These are phyloP conservation scores for Mollisia scopiformis DNA, from an alignment of 2,329 filamentous ascomycete genomes.

Conservation along the genomic window DNA sequence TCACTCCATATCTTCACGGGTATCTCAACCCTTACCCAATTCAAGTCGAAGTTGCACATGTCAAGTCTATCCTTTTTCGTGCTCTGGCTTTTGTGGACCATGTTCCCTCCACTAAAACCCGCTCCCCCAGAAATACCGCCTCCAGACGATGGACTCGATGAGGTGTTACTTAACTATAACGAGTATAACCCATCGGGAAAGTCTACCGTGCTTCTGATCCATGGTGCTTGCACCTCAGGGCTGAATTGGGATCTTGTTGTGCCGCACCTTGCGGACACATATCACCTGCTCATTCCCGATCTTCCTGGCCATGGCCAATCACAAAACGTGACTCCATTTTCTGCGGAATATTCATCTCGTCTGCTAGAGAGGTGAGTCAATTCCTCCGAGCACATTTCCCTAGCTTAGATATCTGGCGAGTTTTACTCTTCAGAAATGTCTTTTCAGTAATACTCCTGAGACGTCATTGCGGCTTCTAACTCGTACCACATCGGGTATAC, in stretches of 20 bases:
- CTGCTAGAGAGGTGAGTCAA: neutral
- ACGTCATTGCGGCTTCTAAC: no score
- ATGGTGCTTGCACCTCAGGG: slow-evolving; percentile 4
- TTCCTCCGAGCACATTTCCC: no score
- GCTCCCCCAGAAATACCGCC: no score
- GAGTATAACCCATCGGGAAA: neutral
- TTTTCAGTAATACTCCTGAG: no score
- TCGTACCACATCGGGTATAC: no score
- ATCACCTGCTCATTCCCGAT: slow-evolving; percentile 8
- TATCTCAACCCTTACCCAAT: slow-evolving; percentile 2
- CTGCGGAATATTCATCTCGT: neutral
- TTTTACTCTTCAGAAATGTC: no score
- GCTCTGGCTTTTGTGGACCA: slow-evolving; percentile 1
- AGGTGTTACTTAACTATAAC: neutral
- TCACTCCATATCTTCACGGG: slow-evolving; percentile 1
- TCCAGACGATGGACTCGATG: neutral
- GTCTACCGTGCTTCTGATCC: slow-evolving; percentile 5
- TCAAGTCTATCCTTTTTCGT: slow-evolving; percentile 2
- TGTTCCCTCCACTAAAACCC: slow-evolving; percentile 1
- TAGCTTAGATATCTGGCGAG: no score
- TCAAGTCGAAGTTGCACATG: slow-evolving; percentile 3
- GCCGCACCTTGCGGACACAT: slow-evolving; percentile 2
- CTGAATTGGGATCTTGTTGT: slow-evolving; percentile 5
- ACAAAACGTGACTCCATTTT: neutral
- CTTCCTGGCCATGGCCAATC: slow-evolving; percentile 7